These are phyloP conservation scores for Vicia faba DNA, from an alignment of 306 rosid genomes.

Conservation along the genomic window DNA sequence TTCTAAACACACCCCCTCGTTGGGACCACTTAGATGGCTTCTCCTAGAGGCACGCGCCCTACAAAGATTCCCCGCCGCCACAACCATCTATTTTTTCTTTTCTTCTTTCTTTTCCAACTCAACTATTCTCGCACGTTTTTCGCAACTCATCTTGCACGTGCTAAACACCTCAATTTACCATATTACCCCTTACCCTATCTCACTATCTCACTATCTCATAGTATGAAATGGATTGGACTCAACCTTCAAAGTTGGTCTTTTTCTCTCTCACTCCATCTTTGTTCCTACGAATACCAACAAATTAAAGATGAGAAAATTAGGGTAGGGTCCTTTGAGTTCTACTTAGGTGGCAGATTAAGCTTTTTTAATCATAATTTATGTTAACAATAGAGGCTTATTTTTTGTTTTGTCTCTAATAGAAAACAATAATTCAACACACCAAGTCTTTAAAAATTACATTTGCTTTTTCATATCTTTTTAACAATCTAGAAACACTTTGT, in stretches of 20 bases:
- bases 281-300: slow-evolving; percentile 65
- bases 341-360: slow-evolving; percentile 55
- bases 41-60: slow-evolving; percentile 63
- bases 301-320: slow-evolving; percentile 40
- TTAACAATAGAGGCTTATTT: slow-evolving; percentile 34
- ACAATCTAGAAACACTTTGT: slow-evolving; percentile 65
- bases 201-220: neutral
- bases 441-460: slow-evolving; percentile 44
- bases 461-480: slow-evolving; percentile 41
- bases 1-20: slow-evolving; percentile 36
- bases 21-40: slow-evolving; percentile 62
- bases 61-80: slow-evolving; percentile 98
- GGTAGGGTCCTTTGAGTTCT: slow-evolving; percentile 49
- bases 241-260: slow-evolving; percentile 26
- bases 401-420: slow-evolving; percentile 45
- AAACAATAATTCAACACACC: slow-evolving; percentile 38
- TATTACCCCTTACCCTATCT: slow-evolving; percentile 1
- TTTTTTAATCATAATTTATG: slow-evolving; percentile 38
- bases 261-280: slow-evolving; percentile 24
- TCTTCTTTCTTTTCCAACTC: slow-evolving; percentile 21
- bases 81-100: slow-evolving; percentile 22
- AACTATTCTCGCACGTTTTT: slow-evolving; percentile 77
- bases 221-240: slow-evolving; percentile 29
- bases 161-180: neutral
- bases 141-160: slow-evolving; percentile 51